These are phyloP conservation scores for Forsythia suspensa DNA, from an alignment of 257 asterid species.

Conservation along the genomic window DNA sequence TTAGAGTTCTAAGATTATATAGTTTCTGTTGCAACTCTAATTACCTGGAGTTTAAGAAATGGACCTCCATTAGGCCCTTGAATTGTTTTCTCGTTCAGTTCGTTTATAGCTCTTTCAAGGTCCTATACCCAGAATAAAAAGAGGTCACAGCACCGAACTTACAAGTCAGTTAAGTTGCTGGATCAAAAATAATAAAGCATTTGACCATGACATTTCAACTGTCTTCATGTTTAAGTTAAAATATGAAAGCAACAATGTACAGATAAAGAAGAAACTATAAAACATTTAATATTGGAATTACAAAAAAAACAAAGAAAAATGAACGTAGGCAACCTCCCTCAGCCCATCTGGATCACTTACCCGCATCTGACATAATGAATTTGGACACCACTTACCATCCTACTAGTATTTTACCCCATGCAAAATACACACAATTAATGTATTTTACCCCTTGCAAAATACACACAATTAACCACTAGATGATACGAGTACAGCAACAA, in stretches of 20 bases:
- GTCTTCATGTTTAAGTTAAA: conserved; percentile 12
- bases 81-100: conserved; percentile 60
- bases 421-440: too few relatives aligned
- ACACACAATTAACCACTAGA: too few relatives aligned
- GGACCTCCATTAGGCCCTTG: conserved; percentile 67
- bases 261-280: conserved; percentile 2
- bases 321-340: not conserved
- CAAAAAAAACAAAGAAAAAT: not conserved
- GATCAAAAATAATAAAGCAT: not conserved
- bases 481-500: too few relatives aligned
- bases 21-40: conserved; percentile 17
- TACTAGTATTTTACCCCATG: too few relatives aligned
- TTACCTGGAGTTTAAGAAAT: conserved; percentile 64
- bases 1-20: conserved; percentile 18
- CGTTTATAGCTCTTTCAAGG: conserved; percentile 76
- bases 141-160: conserved; percentile 15
- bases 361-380: too few relatives aligned
- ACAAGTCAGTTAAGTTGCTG: conserved; percentile 6
- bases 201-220: not conserved
- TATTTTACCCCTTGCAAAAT: too few relatives aligned
- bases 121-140: conserved; percentile 46
- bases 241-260: conserved; percentile 10
- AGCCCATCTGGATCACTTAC: not conserved
- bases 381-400: too few relatives aligned
- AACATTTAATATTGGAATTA: not conserved